Evolutionary conservation across 257 asterid genomes (phyloP).

Genomic region (Solanum commersonii): DNA sequence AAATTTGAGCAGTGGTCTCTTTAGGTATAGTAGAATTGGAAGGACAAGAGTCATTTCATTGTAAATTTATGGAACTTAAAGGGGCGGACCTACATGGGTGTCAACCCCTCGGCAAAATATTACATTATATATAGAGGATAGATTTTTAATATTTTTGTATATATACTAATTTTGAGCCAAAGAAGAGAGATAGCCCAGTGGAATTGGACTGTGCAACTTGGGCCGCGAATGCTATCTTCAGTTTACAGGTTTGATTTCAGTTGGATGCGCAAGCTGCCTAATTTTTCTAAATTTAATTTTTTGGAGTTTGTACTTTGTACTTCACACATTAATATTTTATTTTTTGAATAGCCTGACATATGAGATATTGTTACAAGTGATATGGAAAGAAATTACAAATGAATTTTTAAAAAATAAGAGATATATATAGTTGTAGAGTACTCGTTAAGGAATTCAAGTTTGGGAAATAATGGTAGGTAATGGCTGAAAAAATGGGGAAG

Average conservation of each 20-base stretch:
- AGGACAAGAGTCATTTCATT: not conserved
- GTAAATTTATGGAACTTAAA: not conserved
- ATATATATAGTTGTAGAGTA: too few species aligned
- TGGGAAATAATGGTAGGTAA: not conserved
- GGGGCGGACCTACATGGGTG: not conserved
- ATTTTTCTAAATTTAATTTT: too few species aligned
- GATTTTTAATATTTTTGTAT: too few species aligned
- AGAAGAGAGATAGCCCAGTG: not conserved
- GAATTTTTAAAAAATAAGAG: not conserved
- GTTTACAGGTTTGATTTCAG: not conserved
- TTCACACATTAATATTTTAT: not conserved
- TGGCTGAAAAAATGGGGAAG: not conserved
- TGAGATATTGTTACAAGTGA: not conserved
- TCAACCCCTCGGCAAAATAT: not conserved
- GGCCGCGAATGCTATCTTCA: too few species aligned
- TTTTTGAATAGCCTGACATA: rapidly evolving
- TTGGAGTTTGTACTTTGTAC: not conserved
- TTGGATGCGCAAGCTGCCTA: not conserved
- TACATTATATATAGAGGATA: not conserved
- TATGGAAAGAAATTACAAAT: not conserved
- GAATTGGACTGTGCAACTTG: not conserved
- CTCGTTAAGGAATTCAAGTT: not conserved
- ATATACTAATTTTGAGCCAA: not conserved
- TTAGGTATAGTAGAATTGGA: not conserved
- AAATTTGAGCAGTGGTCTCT: not conserved